Evolutionary conservation across 768 basidiomycete genomes (phyloP), one percentile per base, ranked within the genome.

Genomic region (Trametes coccinea): DNA sequence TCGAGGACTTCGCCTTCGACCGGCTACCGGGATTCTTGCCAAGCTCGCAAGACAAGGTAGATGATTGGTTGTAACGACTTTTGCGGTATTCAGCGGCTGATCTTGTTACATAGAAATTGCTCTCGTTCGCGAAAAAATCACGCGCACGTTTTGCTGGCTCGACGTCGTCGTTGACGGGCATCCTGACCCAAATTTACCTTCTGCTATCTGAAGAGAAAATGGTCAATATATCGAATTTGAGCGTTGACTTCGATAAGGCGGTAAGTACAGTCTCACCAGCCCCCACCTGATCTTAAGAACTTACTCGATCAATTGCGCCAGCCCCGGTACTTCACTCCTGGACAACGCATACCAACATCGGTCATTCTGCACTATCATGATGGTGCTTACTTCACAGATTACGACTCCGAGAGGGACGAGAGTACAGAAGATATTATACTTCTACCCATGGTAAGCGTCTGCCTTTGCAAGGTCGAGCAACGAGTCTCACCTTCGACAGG

Each of bases 181-280:
- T 95, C 68, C 79, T 97, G 45, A 80, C 85, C 46, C 94, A 98
- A 50, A 84, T 96, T 16, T 98, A 97, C 71, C 93, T 93, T 70
- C 79, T 94, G 16, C 78, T 97, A 4, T 94, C 92, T 27, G 83
- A 83, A 17, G 82, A 88, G 64, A 89, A 85, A 67, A 73, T 75
- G 0, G 81, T 93, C 29, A 85, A 95, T 69, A 81, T 82, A 2
- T 75, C 78, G 5, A 76, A 75, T 27, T 72, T 97, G 46, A 91
- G 88, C 67, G 72, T 73, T 13, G 77, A 76, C 1, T 97, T 93
- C 69, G 67, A 69, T 2, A 69, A 73, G 14, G 82, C 87, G 75
- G 93, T 91, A 48, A 56, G 82, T 75, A 43, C 9, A 13, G 7
- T 39, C 39, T 39, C 0, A 13, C 39, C 7, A 39, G 7, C 8